These are phyloP conservation scores for Chlorella sp. DNA, from an alignment of 139 green algal species.

Conservation along the genomic window DNA sequence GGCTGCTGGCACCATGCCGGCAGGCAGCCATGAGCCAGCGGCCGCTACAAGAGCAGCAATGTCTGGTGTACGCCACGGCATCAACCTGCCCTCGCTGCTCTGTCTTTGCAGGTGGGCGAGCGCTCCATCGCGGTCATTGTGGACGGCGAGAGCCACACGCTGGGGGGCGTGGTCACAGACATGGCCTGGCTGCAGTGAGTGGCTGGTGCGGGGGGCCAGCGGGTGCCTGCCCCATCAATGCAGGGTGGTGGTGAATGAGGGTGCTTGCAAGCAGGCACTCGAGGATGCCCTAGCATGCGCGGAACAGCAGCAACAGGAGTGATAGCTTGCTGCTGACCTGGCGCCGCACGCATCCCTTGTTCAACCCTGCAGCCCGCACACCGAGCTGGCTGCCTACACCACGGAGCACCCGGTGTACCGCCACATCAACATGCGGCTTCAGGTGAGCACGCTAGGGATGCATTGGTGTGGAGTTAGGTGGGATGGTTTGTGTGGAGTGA, in stretches of 20 bases:
- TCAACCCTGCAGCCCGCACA: slow-evolving; percentile 7
- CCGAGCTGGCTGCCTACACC: slow-evolving; percentile 40
- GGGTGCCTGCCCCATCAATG: no score
- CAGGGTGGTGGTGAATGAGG: not conserved
- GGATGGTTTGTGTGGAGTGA: no score
- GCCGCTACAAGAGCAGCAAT: no score
- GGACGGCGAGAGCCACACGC: slow-evolving; percentile 50
- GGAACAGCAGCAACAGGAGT: no score
- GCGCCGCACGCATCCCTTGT: not conserved
- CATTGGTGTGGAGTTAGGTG: no score
- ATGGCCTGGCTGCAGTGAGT: slow-evolving; percentile 42
- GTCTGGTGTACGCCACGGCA: no score
- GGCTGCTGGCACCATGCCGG: no score
- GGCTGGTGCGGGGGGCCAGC: not conserved
- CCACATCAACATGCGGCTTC: slow-evolving; percentile 46
- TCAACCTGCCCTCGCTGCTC: no score
- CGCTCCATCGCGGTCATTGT: slow-evolving; percentile 32
- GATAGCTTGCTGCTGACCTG: not conserved
- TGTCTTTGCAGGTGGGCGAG: slow-evolving; percentile 3
- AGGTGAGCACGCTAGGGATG: not conserved
- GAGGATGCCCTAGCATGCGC: no score
- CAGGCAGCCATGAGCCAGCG: no score
- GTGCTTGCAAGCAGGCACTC: not conserved
- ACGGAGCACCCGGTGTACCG: slow-evolving; percentile 51
- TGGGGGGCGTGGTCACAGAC: slow-evolving; percentile 37